Base-by-base conservation (phyloP, 2,329 filamentous ascomycete species). In the Xylariaceae sp. region DNA sequence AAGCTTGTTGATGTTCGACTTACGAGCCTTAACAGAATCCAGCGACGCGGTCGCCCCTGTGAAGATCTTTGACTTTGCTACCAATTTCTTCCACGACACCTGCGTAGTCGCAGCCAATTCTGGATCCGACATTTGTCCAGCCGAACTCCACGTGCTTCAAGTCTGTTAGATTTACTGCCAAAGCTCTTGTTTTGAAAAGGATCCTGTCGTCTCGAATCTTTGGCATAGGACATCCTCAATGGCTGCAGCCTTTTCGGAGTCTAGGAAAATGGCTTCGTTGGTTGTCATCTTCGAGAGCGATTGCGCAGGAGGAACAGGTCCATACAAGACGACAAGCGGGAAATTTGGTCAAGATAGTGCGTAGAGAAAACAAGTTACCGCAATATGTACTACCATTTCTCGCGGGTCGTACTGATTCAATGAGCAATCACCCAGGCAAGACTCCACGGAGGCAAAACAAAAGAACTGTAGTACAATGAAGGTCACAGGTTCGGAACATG, bases 11-110 rank as follows among this genome's bases (percentile, higher is more conserved):
- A 28, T 5, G 11, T 36, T 18, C 3, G 11, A 42, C 60, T 53
- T 41, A 66, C 64, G 52, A 48, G 34, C 54, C 53, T 11, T 45
- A 40, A 12, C 45, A 22, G 11, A 43, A 41, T 5, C 76, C 77
- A 16, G 65, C 63, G 28, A 81, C 67, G 31, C 76, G 71, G 53
- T 81, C 77, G 3, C 78, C 78, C 47, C 69, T 71, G 56, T 70
- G 69, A 53, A 77, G 73, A 54, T 73, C 72, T 13, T 64, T 72
- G 17, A 75, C 73, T 22, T 69, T 68, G 5, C 59, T 47, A 9
- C 76, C 77, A 17, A 79, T 66, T 43, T 74, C 70, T 40, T 74
- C 71, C 2, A 80, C 71, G 9, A 73, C 58, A 39, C 77, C 76
- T 28, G 72, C 69, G 51, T 73, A 79, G 59, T 79, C 76, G 47